These are phyloP conservation scores for Pulveroboletus frians DNA, from an alignment of 768 basidiomycete species.

Conservation along the genomic window DNA sequence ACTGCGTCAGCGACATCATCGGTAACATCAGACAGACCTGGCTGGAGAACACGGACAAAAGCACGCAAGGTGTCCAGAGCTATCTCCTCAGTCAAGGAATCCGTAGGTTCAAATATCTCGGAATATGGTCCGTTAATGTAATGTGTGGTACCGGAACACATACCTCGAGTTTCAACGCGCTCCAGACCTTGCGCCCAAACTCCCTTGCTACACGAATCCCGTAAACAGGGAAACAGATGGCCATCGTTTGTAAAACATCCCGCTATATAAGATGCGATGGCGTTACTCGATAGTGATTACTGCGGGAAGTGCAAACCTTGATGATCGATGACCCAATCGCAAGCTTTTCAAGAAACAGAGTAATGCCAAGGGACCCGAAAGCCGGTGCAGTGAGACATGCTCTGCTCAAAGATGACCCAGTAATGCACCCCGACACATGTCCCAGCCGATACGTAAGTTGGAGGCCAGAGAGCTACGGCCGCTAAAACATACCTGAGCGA, in stretches of 20 bases:
- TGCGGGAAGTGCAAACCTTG: conserved; percentile 50
- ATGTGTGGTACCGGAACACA: neutral
- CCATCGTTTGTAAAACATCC: conserved; percentile 79
- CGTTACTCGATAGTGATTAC: neutral
- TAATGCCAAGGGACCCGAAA: conserved; percentile 81
- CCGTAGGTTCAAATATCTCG: conserved; percentile 92
- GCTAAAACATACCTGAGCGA: conserved; percentile 52
- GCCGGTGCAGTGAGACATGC: conserved; percentile 72
- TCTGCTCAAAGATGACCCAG: conserved; percentile 22
- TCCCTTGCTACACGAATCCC: conserved; percentile 57
- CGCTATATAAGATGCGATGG: conserved; percentile 44
- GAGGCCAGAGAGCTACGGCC: neutral
- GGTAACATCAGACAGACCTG: conserved; percentile 34
- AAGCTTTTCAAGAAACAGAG: conserved; percentile 89
- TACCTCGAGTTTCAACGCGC: conserved; percentile 85
- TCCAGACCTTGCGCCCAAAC: conserved; percentile 81
- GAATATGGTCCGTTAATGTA: neutral
- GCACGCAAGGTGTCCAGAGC: conserved; percentile 68
- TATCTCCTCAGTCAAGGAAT: conserved; percentile 63
- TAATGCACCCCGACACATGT: neutral
- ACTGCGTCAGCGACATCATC: conserved; percentile 46
- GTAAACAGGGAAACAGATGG: conserved; percentile 78
- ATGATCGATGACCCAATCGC: conserved; percentile 72
- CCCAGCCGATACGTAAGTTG: neutral
- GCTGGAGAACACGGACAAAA: conserved; percentile 72